Evolutionary conservation across 495 filamentous ascomycete genomes (phyloP).

Genomic region (Tetracladium setigerum): DNA sequence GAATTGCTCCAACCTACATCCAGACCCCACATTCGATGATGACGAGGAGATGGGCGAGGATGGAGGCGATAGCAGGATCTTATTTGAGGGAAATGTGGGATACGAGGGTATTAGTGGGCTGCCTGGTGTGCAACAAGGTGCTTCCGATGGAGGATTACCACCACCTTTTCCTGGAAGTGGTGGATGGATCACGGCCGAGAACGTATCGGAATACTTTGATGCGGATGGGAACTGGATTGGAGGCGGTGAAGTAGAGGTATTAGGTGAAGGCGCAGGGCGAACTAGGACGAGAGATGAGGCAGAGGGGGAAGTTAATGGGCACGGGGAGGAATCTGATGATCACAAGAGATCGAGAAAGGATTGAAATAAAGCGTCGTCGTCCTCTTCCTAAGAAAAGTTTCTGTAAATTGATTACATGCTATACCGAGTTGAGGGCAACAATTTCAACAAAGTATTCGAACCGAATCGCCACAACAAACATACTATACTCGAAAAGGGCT

Average conservation of each 20-base stretch:
- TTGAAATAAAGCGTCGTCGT: not conserved
- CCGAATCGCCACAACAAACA: too few relatives aligned
- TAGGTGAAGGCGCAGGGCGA: constrained; percentile 35
- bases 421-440: too few relatives aligned
- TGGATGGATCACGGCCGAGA: constrained; percentile 96
- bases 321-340: constrained; percentile 14
- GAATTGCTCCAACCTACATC: constrained; percentile 82
- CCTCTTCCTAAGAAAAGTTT: too few relatives aligned
- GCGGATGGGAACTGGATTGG: constrained; percentile 49
- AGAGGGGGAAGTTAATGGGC: constrained; percentile 19
- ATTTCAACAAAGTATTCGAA: too few relatives aligned
- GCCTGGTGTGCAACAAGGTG: constrained; percentile 34
- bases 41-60: constrained; percentile 45
- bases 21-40: constrained; percentile 55
- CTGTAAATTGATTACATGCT: too few relatives aligned
- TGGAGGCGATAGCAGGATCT: constrained; percentile 43
- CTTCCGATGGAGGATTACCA: constrained; percentile 49
- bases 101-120: constrained; percentile 36
- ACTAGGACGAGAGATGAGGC: constrained; percentile 34
- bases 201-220: constrained; percentile 70
- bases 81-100: constrained; percentile 49
- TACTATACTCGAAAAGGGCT: too few relatives aligned
- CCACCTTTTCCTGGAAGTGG: constrained; percentile 76
- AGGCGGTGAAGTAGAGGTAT: constrained; percentile 18
- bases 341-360: constrained; percentile 18